Conservation (phyloP, 345 rosid species). For the Geranium brycei region DNA sequence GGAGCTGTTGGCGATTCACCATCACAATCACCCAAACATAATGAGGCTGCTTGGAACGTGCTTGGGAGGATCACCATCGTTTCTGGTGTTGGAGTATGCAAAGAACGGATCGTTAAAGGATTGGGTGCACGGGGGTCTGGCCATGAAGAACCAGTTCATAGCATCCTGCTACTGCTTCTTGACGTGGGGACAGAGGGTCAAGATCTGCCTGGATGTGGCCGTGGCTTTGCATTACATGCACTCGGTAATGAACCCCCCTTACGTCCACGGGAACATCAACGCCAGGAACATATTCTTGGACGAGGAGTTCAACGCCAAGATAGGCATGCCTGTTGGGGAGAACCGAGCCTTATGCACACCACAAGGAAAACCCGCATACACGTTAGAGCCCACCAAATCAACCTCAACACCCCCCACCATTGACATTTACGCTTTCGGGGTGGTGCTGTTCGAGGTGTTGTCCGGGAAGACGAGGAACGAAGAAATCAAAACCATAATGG, state of each 20-base stretch:
- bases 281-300: slow-evolving; percentile 68
- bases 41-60: slow-evolving; percentile 63
- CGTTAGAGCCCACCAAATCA: slow-evolving; percentile 15
- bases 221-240: slow-evolving; percentile 80
- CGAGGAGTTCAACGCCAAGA: slow-evolving; percentile 76
- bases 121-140: slow-evolving; percentile 86
- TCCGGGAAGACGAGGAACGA: slow-evolving; percentile 53
- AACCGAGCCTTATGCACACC: slow-evolving; percentile 28
- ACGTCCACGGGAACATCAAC: slow-evolving; percentile 55
- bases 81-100: slow-evolving; percentile 63
- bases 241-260: slow-evolving; percentile 60
- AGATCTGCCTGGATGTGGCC: slow-evolving; percentile 74
- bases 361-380: slow-evolving; percentile 14
- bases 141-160: slow-evolving; percentile 83
- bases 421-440: slow-evolving; percentile 64
- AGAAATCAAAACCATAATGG: slow-evolving; percentile 28
- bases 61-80: slow-evolving; percentile 31
- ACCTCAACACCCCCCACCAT: slow-evolving; percentile 31
- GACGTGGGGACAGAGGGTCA: slow-evolving; percentile 83
- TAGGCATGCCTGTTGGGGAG: slow-evolving; percentile 70
- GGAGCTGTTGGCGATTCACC: slow-evolving; percentile 37
- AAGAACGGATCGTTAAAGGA: slow-evolving; percentile 80
- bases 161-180: slow-evolving; percentile 81
- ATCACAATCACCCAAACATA: slow-evolving; percentile 60
- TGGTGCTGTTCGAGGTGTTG: slow-evolving; percentile 55